These are phyloP conservation scores for grape (Vitis vinifera) DNA, from an alignment of 164 flowering plant genomes.

Conservation along the genomic window DNA sequence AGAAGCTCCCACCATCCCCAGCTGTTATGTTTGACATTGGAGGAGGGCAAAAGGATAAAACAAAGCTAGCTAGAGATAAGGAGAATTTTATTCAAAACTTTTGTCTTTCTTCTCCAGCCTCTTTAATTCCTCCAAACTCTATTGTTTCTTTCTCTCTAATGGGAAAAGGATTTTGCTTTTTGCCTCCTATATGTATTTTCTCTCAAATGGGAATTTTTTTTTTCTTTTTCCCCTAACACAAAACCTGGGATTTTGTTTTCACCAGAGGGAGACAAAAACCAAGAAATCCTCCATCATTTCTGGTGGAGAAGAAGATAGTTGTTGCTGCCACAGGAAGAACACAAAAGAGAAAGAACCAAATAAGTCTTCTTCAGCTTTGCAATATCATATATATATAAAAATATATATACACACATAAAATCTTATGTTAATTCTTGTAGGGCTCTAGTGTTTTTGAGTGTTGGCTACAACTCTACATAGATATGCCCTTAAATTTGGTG, in stretches of 20 bases:
- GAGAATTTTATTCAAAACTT: constrained; percentile 5
- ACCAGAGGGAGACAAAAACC: constrained; percentile 37
- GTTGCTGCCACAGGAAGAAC: constrained; percentile 14
- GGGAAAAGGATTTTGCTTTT: no score
- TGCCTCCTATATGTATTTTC: neutral
- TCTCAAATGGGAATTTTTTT: constrained; percentile 4
- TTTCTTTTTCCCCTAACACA: constrained; percentile 2
- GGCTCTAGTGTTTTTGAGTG: no score
- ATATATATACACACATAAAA: neutral
- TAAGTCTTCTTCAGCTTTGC: constrained; percentile 9
- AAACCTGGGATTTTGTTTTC: constrained; percentile 24
- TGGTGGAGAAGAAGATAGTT: constrained; percentile 18
- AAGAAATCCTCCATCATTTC: constrained; percentile 34
- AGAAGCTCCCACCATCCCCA: constrained; percentile 26
- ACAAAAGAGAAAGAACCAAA: constrained; percentile 1
- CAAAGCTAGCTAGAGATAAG: neutral
- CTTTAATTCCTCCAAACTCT: constrained; percentile 7
- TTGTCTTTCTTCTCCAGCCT: constrained; percentile 4
- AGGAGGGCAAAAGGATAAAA: neutral
- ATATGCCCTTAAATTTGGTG: constrained; percentile 17
- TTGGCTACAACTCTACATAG: neutral
- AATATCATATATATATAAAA: constrained; percentile 4
- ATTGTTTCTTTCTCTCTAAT: constrained; percentile 11
- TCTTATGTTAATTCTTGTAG: no score
- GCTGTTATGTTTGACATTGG: constrained; percentile 29